A percentile compares a stretch with the other conserved stretches of the same genome.
Evolutionary conservation across 148 eudicot species (phyloP).

Genomic region (Persicaria maculosa): DNA sequence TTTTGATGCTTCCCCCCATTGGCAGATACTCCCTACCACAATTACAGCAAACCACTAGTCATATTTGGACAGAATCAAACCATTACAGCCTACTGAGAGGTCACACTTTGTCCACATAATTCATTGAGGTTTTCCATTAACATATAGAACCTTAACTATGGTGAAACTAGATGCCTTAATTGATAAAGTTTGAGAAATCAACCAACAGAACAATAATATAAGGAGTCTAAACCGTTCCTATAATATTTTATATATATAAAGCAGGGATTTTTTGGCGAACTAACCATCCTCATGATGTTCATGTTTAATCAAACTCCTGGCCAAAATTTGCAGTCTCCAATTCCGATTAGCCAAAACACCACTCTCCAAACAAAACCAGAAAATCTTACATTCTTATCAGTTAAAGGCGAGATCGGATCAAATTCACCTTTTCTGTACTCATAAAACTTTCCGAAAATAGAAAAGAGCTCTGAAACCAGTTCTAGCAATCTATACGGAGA

Average conservation of each 20-base stretch:
- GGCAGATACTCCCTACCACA: slow-evolving; percentile 92
- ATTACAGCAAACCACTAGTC: background rate
- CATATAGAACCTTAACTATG: background rate
- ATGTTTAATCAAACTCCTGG: background rate
- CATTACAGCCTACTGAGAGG: slow-evolving; percentile 9
- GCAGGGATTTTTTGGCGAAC: background rate
- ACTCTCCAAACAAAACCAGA: background rate
- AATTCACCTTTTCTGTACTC: background rate
- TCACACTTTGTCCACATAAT: background rate
- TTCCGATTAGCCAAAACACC: background rate
- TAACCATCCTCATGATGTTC: background rate
- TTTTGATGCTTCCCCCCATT: slow-evolving; percentile 88
- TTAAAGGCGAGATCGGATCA: background rate
- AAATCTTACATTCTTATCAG: background rate
- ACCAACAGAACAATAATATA: background rate
- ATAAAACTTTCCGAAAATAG: background rate
- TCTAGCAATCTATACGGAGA: slow-evolving; percentile 4
- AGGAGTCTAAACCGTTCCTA: background rate
- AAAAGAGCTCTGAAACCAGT: background rate
- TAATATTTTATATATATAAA: background rate
- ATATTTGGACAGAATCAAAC: background rate
- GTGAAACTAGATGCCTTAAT: background rate
- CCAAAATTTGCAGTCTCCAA: background rate
- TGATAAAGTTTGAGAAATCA: background rate
- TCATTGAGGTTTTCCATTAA: background rate